Conservation (phyloP, 208 protist genomes). For the Novymonas esmeraldas region DNA sequence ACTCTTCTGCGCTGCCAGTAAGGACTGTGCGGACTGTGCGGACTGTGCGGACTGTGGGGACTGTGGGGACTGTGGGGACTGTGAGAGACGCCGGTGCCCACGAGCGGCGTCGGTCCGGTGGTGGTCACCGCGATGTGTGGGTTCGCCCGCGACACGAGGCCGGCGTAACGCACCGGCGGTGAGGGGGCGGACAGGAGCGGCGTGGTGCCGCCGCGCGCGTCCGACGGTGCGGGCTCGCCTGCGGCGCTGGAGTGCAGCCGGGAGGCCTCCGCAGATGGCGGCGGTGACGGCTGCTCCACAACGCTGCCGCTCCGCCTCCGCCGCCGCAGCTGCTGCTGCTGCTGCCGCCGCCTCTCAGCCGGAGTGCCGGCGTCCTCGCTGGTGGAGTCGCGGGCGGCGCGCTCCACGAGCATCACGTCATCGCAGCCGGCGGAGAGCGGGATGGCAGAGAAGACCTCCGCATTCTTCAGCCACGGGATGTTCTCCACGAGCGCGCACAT, state of each 20-base stretch:
- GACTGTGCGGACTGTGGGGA: too few relatives aligned
- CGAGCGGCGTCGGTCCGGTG: background rate
- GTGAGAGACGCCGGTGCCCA: background rate
- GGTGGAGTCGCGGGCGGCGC: constrained; percentile 5
- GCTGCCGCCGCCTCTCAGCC: too few relatives aligned
- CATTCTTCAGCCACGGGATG: constrained; percentile 73
- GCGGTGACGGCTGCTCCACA: too few relatives aligned
- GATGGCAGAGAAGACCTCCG: constrained; percentile 67
- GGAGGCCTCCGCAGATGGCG: too few relatives aligned
- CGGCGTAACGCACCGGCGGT: constrained; percentile 12
- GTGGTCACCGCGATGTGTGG: constrained; percentile 9
- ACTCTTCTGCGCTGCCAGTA: too few relatives aligned
- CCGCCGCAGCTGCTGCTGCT: too few relatives aligned
- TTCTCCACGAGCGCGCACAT: constrained; percentile 42
- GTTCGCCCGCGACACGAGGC: constrained; percentile 2
- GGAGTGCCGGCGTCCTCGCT: too few relatives aligned
- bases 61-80: background rate
- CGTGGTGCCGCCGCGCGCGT: background rate
- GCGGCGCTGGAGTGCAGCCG: too few relatives aligned
- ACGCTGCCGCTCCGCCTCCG: too few relatives aligned
- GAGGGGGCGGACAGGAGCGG: background rate
- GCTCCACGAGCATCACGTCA: constrained; percentile 63
- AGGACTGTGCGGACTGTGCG: too few relatives aligned
- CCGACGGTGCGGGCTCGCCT: background rate
- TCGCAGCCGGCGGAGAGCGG: constrained; percentile 50